Percentiles rank a stretch among this genome's conserved stretches.
Evolutionary conservation across 805 yeast species (phyloP).

Genomic region (Suhomyces pyralidae): DNA sequence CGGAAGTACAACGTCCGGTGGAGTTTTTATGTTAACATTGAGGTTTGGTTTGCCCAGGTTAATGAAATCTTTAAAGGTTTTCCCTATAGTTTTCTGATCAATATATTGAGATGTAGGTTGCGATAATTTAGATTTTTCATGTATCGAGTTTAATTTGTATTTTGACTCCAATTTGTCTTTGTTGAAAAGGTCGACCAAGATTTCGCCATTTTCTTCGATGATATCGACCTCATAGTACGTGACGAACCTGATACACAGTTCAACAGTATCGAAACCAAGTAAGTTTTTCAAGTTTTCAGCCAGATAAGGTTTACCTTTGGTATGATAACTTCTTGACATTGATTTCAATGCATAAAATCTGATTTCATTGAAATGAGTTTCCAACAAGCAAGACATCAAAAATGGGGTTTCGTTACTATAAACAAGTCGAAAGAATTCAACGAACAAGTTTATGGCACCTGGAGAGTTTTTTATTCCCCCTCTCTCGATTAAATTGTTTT

Average conservation of each 20-base stretch:
- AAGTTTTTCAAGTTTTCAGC: conserved; percentile 43
- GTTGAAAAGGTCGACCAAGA: conserved; percentile 38
- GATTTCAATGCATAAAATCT: conserved; percentile 70
- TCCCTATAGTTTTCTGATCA: conserved; percentile 24
- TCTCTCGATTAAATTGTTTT: conserved; percentile 56
- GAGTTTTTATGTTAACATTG: background rate
- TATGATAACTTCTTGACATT: conserved; percentile 63
- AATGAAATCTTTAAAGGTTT: conserved; percentile 23
- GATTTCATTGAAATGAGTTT: conserved; percentile 75
- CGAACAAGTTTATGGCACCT: conserved; percentile 60
- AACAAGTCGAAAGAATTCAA: conserved; percentile 57
- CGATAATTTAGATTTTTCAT: conserved; percentile 37
- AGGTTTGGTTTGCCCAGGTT: conserved; percentile 24
- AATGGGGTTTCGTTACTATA: conserved; percentile 54
- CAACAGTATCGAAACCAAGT: conserved; percentile 66
- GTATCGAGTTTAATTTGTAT: conserved; percentile 37
- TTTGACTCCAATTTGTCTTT: conserved; percentile 39
- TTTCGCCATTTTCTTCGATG: conserved; percentile 25
- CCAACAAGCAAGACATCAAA: conserved; percentile 69
- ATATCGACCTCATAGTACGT: conserved; percentile 58
- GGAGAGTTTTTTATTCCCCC: conserved; percentile 48
- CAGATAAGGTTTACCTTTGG: conserved; percentile 65
- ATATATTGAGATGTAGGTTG: conserved; percentile 34
- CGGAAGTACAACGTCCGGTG: background rate
- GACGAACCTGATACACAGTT: conserved; percentile 55